Evolutionary conservation across 78 protist species (phyloP).

Genomic region (Chrysochromulina parva): DNA sequence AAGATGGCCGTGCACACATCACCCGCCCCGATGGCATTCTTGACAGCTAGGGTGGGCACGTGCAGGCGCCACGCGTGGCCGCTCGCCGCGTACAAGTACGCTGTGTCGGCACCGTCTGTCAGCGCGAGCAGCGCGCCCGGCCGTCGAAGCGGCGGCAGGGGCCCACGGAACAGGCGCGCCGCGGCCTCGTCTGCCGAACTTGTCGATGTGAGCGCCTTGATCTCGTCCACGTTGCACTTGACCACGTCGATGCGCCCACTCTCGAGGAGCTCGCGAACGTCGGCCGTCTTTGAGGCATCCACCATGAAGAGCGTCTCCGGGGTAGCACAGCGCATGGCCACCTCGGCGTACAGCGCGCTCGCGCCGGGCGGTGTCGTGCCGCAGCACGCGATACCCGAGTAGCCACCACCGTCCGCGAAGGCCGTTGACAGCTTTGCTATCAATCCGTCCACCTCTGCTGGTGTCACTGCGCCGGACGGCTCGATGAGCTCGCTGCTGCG

Average conservation of each 20-base stretch:
- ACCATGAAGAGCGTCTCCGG: neutral
- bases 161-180: neutral
- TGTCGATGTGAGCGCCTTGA: neutral
- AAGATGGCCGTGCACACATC: neutral
- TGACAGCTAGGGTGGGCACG: neutral
- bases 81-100: neutral
- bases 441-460: neutral
- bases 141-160: neutral
- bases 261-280: neutral
- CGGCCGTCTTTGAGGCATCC: neutral
- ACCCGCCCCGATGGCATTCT: constrained; percentile 13
- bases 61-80: neutral
- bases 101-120: neutral
- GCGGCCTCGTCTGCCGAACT: neutral
- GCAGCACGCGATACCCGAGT: neutral
- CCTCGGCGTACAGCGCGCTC: neutral
- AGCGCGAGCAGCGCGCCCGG: neutral
- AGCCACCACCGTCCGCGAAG: no score
- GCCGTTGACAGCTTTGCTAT: no score
- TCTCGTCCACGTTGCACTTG: neutral
- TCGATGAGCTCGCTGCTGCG: neutral
- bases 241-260: neutral
- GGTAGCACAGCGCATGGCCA: no score
- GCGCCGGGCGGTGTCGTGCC: neutral
- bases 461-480: neutral